Percentiles rank a stretch among this genome's conserved stretches.
Conservation (phyloP, 306 rosid species). For the Vachellia collinsii region DNA sequence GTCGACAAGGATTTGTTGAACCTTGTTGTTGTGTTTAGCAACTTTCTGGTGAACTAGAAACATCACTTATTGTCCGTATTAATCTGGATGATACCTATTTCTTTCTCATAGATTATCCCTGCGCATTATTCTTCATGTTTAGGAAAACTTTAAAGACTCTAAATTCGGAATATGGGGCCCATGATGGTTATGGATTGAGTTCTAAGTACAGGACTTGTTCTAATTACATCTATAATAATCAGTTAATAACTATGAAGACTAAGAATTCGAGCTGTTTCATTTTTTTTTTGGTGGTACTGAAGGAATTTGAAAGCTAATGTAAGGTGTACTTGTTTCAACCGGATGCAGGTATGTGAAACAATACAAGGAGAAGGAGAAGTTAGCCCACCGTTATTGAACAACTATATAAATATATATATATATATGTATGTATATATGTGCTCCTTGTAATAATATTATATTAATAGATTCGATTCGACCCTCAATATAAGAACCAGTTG, state of each 20-base stretch:
- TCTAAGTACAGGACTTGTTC: background rate
- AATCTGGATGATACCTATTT: background rate
- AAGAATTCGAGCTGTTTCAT: background rate
- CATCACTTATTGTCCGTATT: background rate
- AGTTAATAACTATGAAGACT: background rate
- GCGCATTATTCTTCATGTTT: background rate
- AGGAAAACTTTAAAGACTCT: background rate
- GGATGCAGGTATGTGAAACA: constrained; percentile 20
- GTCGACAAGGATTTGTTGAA: too few relatives aligned
- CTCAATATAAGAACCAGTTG: too few relatives aligned
- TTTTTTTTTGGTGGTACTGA: too few relatives aligned
- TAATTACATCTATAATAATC: background rate
- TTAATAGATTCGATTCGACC: too few relatives aligned
- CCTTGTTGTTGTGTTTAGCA: too few relatives aligned
- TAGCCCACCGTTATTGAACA: constrained; percentile 23
- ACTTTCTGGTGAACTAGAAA: background rate
- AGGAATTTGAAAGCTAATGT: background rate
- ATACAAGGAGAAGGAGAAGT: constrained; percentile 26
- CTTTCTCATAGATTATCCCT: background rate
- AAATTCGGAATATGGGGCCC: background rate
- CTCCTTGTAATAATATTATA: too few relatives aligned
- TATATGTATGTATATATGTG: too few relatives aligned
- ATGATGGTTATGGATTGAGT: background rate
- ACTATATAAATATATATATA: background rate
- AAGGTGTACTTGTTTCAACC: background rate